phyloP scores from a whole-genome alignment of 805 yeast species.

The Metschnikowia gruessii region DNA sequence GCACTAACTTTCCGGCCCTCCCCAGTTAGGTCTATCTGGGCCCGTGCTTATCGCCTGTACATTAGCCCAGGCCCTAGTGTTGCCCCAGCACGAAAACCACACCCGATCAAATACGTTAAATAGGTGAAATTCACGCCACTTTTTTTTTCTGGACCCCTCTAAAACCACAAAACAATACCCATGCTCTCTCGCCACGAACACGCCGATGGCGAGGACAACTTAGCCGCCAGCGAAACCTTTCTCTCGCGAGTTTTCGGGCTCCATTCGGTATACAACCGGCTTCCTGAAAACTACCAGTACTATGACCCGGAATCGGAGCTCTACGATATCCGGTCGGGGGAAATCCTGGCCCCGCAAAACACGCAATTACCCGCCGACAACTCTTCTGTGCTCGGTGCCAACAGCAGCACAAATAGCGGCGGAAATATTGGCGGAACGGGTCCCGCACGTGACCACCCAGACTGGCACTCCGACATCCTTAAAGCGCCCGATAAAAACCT shows the following conservation, averaged over 20 bases:
- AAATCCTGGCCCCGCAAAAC: not conserved
- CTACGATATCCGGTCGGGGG: constrained; percentile 7
- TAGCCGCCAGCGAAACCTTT: constrained; percentile 46
- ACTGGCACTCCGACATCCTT: not conserved
- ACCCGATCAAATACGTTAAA: too few relatives aligned
- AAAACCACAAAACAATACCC: not conserved
- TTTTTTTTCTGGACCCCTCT: not conserved
- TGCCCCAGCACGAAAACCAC: constrained; percentile 1
- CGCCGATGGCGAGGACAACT: constrained; percentile 1
- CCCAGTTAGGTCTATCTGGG: not conserved
- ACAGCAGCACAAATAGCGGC: not conserved
- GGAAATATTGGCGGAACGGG: not conserved
- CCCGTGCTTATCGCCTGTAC: constrained; percentile 8
- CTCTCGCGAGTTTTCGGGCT: constrained; percentile 63
- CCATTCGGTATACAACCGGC: constrained; percentile 42
- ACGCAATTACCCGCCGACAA: not conserved
- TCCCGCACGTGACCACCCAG: not conserved
- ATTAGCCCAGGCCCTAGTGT: not conserved
- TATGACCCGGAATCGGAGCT: constrained; percentile 32
- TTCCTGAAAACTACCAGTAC: constrained; percentile 38
- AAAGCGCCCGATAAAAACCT: constrained; percentile 19
- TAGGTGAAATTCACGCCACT: too few relatives aligned
- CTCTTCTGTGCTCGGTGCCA: too few relatives aligned
- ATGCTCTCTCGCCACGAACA: not conserved
- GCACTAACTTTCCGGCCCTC: too few relatives aligned